Evolutionary conservation across 176 grass and related monocot species (phyloP), one percentile per base, ranked within the genome.

Genomic region (Guadua angustifolia): DNA sequence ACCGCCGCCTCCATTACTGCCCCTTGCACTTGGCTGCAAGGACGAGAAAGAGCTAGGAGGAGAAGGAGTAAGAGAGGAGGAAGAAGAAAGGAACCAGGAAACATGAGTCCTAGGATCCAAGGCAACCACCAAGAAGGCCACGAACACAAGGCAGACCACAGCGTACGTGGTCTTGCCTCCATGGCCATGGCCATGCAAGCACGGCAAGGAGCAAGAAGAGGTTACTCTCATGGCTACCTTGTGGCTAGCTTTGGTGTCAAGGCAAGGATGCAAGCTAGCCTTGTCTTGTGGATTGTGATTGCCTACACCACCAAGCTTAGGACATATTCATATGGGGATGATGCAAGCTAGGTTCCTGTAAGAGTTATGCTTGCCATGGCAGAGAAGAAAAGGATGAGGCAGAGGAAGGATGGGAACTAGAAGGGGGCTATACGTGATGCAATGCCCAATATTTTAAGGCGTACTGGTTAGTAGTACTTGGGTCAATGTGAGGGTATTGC

Each of bases 51-150:
- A 50, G 40, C 4, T 6, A 40, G 73, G 36, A 58, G 17, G 19
- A 45, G 4, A 14, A 63, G 70, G 49, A 51, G 49, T 1, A 17
- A 40, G 42, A 0, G 50, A 45, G 4, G 88, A 81, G 3, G 74
- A 65, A 33, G 83, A 87, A 12, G 83, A 44, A 22, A 83, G 58
- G 72, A 76, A 89, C 85, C 88, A 85, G 52, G 52, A 86, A 85
- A 73, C 33, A 29, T 74, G 71, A 14, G 69, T 38, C 26, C 69
- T 80, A 17, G 88, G 83, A 90, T 89, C 84, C 56, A 87, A 38
- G 15, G 45, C 21, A 4, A 74, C 49, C 29, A 76, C 73, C 69
- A 92, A 76, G 36, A 91, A 82, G 15, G 72, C 75, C 2, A 82
- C 60, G 0, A 74, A 4, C 71, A 78, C 66, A 24, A 91, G 66